These are phyloP conservation scores for Chenopodium album DNA, from an alignment of 148 eudicot species.

Conservation along the genomic window DNA sequence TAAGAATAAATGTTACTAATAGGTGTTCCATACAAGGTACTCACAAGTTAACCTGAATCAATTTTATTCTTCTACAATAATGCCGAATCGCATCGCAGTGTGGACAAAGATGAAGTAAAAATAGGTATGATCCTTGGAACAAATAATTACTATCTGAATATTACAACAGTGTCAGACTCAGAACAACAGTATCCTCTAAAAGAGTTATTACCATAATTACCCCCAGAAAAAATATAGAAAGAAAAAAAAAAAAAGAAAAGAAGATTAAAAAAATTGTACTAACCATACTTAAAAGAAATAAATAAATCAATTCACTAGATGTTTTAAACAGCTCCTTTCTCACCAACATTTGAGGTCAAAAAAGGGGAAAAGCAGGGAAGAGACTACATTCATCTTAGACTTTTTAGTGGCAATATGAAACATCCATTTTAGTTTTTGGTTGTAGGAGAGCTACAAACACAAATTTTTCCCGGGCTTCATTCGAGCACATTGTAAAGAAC, in stretches of 20 bases:
- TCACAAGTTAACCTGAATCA: background rate
- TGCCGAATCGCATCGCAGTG: background rate
- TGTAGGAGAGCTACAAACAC: constrained; percentile 36
- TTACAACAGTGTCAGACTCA: constrained; percentile 22
- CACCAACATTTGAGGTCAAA: constrained; percentile 26
- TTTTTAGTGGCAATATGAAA: constrained; percentile 42
- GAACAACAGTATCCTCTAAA: constrained; percentile 20
- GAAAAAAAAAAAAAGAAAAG: background rate
- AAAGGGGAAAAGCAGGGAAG: constrained; percentile 12
- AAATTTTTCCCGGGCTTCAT: constrained; percentile 24
- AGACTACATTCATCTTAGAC: constrained; percentile 37
- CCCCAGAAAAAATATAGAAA: background rate
- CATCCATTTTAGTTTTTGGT: constrained; percentile 18
- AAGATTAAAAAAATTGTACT: background rate
- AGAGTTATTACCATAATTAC: constrained; percentile 10
- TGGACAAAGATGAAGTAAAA: background rate
- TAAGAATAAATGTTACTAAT: background rate
- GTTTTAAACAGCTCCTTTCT: constrained; percentile 33
- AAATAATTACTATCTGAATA: constrained; percentile 28
- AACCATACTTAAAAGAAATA: constrained; percentile 30
- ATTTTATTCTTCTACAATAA: background rate
- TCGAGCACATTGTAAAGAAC: constrained; percentile 27
- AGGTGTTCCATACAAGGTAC: background rate
- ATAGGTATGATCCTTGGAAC: background rate
- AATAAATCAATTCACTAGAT: constrained; percentile 49